These are phyloP conservation scores for Pittosporum tobira DNA, from an alignment of 129 eudicot genomes.

Conservation along the genomic window DNA sequence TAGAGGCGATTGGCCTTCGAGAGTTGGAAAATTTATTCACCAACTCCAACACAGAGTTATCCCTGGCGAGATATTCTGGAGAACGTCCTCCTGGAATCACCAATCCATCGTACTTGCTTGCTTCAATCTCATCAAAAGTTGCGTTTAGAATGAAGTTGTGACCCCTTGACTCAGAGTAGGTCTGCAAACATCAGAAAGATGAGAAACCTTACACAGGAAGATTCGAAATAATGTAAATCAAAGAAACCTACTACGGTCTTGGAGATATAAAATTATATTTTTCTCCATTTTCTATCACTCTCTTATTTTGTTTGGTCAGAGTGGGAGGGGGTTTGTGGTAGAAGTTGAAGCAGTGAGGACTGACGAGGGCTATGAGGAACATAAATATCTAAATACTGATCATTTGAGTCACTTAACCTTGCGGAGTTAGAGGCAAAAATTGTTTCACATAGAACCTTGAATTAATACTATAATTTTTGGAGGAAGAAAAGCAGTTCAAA, in stretches of 20 bases:
- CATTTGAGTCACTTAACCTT: no score
- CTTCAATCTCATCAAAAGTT: constrained; percentile 61
- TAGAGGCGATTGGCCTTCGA: constrained; percentile 70
- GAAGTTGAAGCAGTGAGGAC: no score
- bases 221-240: not conserved
- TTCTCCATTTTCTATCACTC: not conserved
- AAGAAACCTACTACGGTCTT: not conserved
- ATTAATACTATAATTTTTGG: no score
- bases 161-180: constrained; percentile 68
- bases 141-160: constrained; percentile 92
- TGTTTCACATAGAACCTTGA: no score
- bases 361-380: no score
- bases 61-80: constrained; percentile 86
- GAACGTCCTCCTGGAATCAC: constrained; percentile 87
- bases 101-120: constrained; percentile 66
- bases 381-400: no score
- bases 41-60: constrained; percentile 53
- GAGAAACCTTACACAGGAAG: constrained; percentile 3
- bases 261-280: not conserved
- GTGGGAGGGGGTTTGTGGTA: not conserved
- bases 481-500: no score
- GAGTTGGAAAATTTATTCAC: constrained; percentile 49
- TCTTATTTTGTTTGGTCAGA: not conserved
- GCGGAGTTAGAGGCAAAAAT: no score
- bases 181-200: constrained; percentile 37